phyloP scores from a whole-genome alignment of 768 basidiomycete genomes.

The Inosperma sp. region DNA sequence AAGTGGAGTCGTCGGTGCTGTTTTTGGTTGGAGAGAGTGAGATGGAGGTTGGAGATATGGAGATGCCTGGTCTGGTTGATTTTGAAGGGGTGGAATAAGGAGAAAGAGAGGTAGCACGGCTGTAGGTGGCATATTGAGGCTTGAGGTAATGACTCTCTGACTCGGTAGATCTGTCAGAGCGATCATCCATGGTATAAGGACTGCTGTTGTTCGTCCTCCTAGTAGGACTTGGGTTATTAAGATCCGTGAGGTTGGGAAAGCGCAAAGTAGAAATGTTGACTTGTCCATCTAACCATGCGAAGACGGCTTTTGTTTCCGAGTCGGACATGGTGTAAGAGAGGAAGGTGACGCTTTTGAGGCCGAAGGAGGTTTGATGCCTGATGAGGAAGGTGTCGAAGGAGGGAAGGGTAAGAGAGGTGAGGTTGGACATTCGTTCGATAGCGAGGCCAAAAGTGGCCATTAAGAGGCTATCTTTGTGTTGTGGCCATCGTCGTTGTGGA shows the following conservation, averaged over 20 bases:
- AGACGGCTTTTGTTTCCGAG: conserved; percentile 31
- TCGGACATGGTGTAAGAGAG: conserved; percentile 28
- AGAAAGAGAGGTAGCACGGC: conserved; percentile 16
- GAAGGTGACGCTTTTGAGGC: conserved; percentile 38
- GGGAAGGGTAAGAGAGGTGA: conserved; percentile 38
- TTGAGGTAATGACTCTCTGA: conserved; percentile 14
- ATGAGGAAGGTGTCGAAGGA: conserved; percentile 41
- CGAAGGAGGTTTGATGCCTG: conserved; percentile 40
- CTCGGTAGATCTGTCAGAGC: conserved; percentile 3
- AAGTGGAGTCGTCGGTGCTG: too few relatives aligned
- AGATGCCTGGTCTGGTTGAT: not conserved
- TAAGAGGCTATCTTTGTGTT: conserved; percentile 27
- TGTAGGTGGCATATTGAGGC: conserved; percentile 11
- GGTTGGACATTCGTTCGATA: conserved; percentile 43
- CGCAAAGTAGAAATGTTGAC: conserved; percentile 36
- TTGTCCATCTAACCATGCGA: conserved; percentile 42
- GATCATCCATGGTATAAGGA: not conserved
- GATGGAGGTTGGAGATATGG: conserved; percentile 4
- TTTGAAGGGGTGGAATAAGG: conserved; percentile 15
- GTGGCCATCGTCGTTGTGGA: conserved; percentile 17
- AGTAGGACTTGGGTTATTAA: not conserved
- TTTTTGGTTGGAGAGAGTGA: too few relatives aligned
- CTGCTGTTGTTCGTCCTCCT: not conserved
- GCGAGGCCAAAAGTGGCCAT: conserved; percentile 42
- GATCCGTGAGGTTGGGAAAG: conserved; percentile 37